Percentiles rank a stretch among this genome's conserved stretches.
Conservation (phyloP, 1,284 basidiomycete species). For the Garcileccinum viscosum region DNA sequence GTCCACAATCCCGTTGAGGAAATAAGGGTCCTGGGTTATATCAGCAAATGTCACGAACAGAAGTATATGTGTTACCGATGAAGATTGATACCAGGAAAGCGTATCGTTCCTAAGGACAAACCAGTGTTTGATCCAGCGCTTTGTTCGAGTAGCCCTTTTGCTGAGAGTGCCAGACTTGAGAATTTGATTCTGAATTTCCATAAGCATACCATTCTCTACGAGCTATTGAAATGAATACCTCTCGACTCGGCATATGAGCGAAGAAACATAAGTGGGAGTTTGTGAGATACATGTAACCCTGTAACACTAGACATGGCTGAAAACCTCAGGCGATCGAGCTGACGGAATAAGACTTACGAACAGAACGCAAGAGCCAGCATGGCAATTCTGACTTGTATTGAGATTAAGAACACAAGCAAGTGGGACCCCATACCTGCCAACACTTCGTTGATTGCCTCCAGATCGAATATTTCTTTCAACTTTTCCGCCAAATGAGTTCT, state of each 20-base stretch:
- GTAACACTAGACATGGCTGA: slow-evolving; percentile 68
- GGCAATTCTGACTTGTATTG: slow-evolving; percentile 69
- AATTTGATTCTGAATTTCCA: slow-evolving; percentile 70
- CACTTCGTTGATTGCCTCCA: slow-evolving; percentile 82
- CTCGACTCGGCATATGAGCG: slow-evolving; percentile 89
- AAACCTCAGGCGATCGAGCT: slow-evolving; percentile 6
- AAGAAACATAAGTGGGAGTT: slow-evolving; percentile 95
- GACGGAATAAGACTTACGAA: slow-evolving; percentile 64
- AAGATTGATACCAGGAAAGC: slow-evolving; percentile 94
- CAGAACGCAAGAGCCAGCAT: slow-evolving; percentile 86
- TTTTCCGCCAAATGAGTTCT: slow-evolving; percentile 81
- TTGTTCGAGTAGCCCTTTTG: slow-evolving; percentile 86
- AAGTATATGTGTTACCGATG: slow-evolving; percentile 59
- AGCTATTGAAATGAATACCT: slow-evolving; percentile 57
- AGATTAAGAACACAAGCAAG: slow-evolving; percentile 19
- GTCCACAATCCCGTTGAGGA: slow-evolving; percentile 93
- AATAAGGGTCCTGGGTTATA: slow-evolving; percentile 83
- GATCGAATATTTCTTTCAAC: slow-evolving; percentile 83
- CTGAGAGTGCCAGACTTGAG: slow-evolving; percentile 85
- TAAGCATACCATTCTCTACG: slow-evolving; percentile 13
- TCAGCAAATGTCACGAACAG: slow-evolving; percentile 15
- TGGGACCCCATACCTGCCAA: slow-evolving; percentile 65
- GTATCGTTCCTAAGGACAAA: slow-evolving; percentile 93
- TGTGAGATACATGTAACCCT: slow-evolving; percentile 97
- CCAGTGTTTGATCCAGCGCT: slow-evolving; percentile 92